These are phyloP conservation scores for Biancaea sappan DNA, from an alignment of 306 rosid genomes.

Conservation along the genomic window DNA sequence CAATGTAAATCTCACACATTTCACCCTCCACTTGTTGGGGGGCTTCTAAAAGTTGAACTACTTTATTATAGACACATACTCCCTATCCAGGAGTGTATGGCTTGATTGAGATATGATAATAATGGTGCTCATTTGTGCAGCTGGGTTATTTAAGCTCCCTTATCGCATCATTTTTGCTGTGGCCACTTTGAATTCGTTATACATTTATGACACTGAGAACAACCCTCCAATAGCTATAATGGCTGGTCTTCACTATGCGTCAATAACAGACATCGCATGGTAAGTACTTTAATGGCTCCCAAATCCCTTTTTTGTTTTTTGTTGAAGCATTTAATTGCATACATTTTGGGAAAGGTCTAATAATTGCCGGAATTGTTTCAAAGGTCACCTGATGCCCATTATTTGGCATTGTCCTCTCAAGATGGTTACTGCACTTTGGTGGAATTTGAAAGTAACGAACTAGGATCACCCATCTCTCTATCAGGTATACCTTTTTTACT, in stretches of 20 bases:
- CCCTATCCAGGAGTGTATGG: constrained; percentile 23
- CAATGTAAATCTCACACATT: not conserved
- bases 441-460: constrained; percentile 81
- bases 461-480: constrained; percentile 61
- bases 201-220: constrained; percentile 83
- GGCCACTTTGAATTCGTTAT: constrained; percentile 87
- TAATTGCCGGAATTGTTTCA: constrained; percentile 31
- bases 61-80: not conserved
- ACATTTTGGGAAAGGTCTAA: constrained; percentile 27
- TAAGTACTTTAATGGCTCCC: constrained; percentile 38
- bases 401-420: constrained; percentile 88
- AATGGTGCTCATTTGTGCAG: constrained; percentile 53
- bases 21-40: not conserved
- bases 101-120: constrained; percentile 13
- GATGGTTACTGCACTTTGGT: constrained; percentile 90
- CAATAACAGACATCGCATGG: constrained; percentile 93
- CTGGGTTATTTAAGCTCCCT: constrained; percentile 76
- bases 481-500: constrained; percentile 48
- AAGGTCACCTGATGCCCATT: constrained; percentile 88
- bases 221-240: constrained; percentile 71
- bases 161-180: constrained; percentile 86
- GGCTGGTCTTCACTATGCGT: constrained; percentile 93
- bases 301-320: constrained; percentile 17
- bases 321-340: constrained; percentile 16
- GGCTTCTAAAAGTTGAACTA: not conserved